Base-by-base conservation (phyloP, 2,329 filamentous ascomycete species). In the Paraphoma chrysanthemicola region DNA sequence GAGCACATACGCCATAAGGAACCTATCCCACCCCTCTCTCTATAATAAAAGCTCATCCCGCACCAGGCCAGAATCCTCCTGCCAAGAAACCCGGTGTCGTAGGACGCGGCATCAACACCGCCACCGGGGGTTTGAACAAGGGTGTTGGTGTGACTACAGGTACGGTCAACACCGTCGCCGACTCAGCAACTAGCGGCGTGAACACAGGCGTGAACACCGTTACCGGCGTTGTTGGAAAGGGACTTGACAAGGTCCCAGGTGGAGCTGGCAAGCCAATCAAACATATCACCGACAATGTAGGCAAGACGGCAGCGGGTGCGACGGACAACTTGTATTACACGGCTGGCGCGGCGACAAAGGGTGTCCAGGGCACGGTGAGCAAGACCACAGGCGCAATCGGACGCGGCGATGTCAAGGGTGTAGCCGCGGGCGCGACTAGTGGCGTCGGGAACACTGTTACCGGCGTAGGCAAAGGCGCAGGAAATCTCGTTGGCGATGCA, bases 321-420 rank as follows among this genome's bases (percentile, higher is more conserved):
- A 76, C 75, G 16, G 71, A 74, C 36, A 77, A 77, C 33, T 54
- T 77, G 23, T 78, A 80, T 33, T 78, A 79, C 53, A 80, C 79
- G 4, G 65, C 74, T 6, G 75, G 75, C 0, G 71, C 70, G 10
- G 72, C 78, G 9, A 79, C 78, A 3, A 76, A 74, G 48, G 79
- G 79, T 0, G 53, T 80, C 6, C 77, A 79, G 31, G 73, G 75
- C 4, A 81, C 79, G 0, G 74, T 80, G 3, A 76, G 73, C 12
- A 80, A 81, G 56, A 81, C 80, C 0, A 79, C 79, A 1, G 68
- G 71, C 3, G 79, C 78, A 6, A 49, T 81, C n/a, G 77, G 78
- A 1, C 74, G 70, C 51, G 79, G 78, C 1, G 78, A 82, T 63
- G 59, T 77, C 14, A 74, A 68, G 47, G 79, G 78, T 0, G 71